These are phyloP conservation scores for Penicillium sp. DNA, from an alignment of 2,329 filamentous ascomycete species.

Conservation along the genomic window DNA sequence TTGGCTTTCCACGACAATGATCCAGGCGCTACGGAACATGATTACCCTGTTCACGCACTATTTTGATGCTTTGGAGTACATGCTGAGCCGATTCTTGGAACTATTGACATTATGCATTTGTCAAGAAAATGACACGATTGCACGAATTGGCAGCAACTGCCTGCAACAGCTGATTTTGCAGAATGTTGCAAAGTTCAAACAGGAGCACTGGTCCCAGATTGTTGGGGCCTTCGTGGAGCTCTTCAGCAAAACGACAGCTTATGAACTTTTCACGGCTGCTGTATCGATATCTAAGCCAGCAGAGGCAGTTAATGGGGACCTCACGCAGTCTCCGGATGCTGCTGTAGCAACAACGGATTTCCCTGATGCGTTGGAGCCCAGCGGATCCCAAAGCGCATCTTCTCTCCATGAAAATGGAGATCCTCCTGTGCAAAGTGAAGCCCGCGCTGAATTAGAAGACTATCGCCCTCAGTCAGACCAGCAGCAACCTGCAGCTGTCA, in stretches of 20 bases:
- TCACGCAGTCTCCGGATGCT: constrained; percentile 22
- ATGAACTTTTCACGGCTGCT: constrained; percentile 89
- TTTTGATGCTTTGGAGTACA: constrained; percentile 92
- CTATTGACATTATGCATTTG: constrained; percentile 94
- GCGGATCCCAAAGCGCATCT: constrained; percentile 30
- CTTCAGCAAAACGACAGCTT: constrained; percentile 90
- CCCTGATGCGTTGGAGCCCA: constrained; percentile 28
- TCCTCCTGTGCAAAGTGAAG: constrained; percentile 37
- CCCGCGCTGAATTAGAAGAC: constrained; percentile 67
- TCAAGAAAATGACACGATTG: constrained; percentile 98
- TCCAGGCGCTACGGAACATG: constrained; percentile 96
- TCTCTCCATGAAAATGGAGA: constrained; percentile 37
- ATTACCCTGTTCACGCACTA: constrained; percentile 99
- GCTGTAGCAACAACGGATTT: constrained; percentile 24
- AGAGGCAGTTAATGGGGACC: constrained; percentile 33
- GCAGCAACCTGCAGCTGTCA: constrained; percentile 88
- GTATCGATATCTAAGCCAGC: constrained; percentile 48
- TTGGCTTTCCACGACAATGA: constrained; percentile 99
- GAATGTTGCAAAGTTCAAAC: constrained; percentile 88
- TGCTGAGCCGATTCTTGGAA: constrained; percentile 96
- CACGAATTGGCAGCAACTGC: constrained; percentile 96
- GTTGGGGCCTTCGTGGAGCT: constrained; percentile 94
- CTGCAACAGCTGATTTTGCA: constrained; percentile 94
- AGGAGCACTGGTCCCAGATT: constrained; percentile 88
- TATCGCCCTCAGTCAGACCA: constrained; percentile 78